These are phyloP conservation scores for Colletotrichum cuscutae DNA, from an alignment of 2,329 filamentous ascomycete genomes.

Conservation along the genomic window DNA sequence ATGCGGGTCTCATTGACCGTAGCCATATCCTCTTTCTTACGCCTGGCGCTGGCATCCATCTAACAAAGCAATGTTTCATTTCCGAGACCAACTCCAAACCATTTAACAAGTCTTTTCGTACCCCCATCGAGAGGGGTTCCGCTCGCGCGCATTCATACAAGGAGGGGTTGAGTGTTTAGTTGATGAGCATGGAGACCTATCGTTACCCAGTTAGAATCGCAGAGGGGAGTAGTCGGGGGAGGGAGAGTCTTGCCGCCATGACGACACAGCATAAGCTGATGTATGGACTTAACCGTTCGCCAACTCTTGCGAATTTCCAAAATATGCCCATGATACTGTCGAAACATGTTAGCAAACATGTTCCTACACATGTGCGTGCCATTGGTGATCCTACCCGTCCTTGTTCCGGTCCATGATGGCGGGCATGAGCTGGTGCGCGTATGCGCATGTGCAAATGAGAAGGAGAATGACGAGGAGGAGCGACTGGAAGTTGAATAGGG, in stretches of 20 bases:
- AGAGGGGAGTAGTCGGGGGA: neutral
- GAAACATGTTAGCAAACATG: neutral
- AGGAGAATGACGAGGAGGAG: constrained; percentile 94
- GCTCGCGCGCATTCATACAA: constrained; percentile 4
- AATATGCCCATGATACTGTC: constrained; percentile 82
- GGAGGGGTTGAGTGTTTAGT: neutral
- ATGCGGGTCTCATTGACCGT: neutral
- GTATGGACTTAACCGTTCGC: constrained; percentile 93
- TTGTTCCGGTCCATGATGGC: constrained; percentile 93
- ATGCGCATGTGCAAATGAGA: constrained; percentile 94
- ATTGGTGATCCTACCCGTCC: constrained; percentile 72
- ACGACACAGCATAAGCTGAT: constrained; percentile 92
- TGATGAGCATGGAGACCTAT: constrained; percentile 29
- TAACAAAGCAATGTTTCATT: constrained; percentile 27
- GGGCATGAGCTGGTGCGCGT: constrained; percentile 90
- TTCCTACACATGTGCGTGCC: constrained; percentile 20
- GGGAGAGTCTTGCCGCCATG: constrained; percentile 80
- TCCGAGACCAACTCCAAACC: constrained; percentile 30
- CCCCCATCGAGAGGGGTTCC: neutral
- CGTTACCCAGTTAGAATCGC: neutral
- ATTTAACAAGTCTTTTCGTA: constrained; percentile 15
- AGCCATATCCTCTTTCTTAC: neutral
- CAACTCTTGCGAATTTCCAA: constrained; percentile 95
- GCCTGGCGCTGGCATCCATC: constrained; percentile 17
- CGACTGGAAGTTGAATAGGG: constrained; percentile 98